phyloP scores from a whole-genome alignment of 2,329 filamentous ascomycete genomes.

The Orbilia blumenaviensis region DNA sequence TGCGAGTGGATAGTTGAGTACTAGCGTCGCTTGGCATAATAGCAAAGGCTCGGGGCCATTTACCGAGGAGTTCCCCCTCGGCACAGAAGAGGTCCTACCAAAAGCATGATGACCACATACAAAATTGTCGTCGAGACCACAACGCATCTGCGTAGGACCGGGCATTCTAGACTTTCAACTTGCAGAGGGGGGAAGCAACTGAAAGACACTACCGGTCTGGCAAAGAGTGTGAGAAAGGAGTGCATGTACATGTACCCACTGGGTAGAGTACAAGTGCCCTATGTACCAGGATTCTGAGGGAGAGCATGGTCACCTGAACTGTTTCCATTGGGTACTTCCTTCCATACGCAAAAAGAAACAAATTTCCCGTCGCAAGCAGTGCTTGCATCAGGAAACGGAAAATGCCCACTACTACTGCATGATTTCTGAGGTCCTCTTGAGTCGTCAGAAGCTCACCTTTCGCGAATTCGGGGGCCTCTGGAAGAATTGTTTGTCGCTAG shows the following conservation, averaged over 20 bases:
- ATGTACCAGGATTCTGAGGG: constrained; percentile 41
- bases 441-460: constrained; percentile 23
- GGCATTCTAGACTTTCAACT: constrained; percentile 37
- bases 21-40: constrained; percentile 35
- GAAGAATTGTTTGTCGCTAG: background rate
- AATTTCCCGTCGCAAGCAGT: constrained; percentile 25
- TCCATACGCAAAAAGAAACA: constrained; percentile 37
- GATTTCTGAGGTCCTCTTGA: background rate
- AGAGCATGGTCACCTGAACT: constrained; percentile 51
- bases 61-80: constrained; percentile 53
- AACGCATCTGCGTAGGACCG: constrained; percentile 39
- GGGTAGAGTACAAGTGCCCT: constrained; percentile 32
- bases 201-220: constrained; percentile 13
- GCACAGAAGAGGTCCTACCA: constrained; percentile 44
- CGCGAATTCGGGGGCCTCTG: constrained; percentile 21
- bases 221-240: constrained; percentile 27
- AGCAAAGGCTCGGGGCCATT: constrained; percentile 32
- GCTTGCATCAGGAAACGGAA: constrained; percentile 38
- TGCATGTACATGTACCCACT: constrained; percentile 32
- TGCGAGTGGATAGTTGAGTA: constrained; percentile 3
- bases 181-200: background rate
- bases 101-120: constrained; percentile 28
- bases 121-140: constrained; percentile 8
- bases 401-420: constrained; percentile 29
- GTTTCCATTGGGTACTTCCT: constrained; percentile 41